Base-by-base conservation (phyloP, 2,329 filamentous ascomycete genomes). In the Botrytis porri region DNA sequence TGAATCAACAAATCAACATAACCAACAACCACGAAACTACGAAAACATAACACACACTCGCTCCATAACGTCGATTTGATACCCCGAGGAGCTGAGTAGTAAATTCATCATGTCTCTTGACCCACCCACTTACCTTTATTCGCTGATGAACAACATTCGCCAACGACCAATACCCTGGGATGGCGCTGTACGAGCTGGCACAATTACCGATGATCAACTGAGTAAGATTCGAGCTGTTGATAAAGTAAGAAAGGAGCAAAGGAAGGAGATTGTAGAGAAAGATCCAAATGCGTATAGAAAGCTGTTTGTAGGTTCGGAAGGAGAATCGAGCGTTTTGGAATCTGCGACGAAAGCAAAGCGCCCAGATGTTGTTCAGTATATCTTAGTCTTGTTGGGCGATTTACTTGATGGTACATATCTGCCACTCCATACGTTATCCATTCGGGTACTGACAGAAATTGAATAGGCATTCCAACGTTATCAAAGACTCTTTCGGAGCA, bases 91-190 rank as follows among this genome's bases (percentile, higher is more conserved):
- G 70, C 70, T 32, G 70, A 72, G 62, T 69, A 48, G 22, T 43
- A 66, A 66, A 29, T 37, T 72, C 74, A 77, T 66, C 61, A 98
- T 98, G 95, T 95, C 94, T 82, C 89, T 97, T 83, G 94, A 98
- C 82, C 92, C 94, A 78, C 95, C 95, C 74, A 93, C 93, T 74
- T 98, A 98, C 83, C 88, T 93, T 77, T 88, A 90, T 81, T 95
- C 94, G 78, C 88, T 98, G 78, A 95, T 97, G 86, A 97, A 93
- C 89, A 98, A 98, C 87, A 97, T 98, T 82, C 93, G 96, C 81
- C 92, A 93, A 81, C 90, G 96, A 78, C 95, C 95, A 77, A 97
- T 99, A 84, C 95, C 95, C 73, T 99, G 96, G 96, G 95, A 98
- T 84, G 95, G 95, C 80, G 95, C 95, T 80, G 94, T 97, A 77